phyloP scores from a whole-genome alignment of 176 grass and related monocot genomes.

The Aechmea fasciata region DNA sequence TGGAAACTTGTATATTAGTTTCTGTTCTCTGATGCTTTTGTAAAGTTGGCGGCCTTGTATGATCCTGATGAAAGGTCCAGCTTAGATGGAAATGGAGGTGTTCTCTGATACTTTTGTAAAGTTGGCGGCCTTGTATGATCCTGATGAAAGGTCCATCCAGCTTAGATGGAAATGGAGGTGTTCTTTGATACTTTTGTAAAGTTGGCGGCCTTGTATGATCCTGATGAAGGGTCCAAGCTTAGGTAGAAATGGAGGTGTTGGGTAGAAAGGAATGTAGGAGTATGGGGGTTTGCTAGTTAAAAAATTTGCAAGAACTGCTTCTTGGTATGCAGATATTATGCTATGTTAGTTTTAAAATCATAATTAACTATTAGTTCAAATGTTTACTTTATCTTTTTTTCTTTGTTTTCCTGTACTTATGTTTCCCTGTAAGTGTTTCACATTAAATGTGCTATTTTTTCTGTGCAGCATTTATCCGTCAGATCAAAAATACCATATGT shows the following conservation, averaged over 20 bases:
- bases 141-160: background rate
- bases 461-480: constrained; percentile 40
- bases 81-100: background rate
- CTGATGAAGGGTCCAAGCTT: background rate
- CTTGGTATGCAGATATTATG: background rate
- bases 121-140: background rate
- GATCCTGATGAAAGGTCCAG: background rate
- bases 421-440: too few species aligned
- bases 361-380: too few species aligned
- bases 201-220: background rate
- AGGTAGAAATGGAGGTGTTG: background rate
- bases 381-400: too few species aligned
- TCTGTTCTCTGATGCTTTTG: background rate
- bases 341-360: background rate
- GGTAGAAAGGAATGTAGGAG: background rate
- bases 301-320: background rate
- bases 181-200: background rate
- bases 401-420: too few species aligned
- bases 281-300: background rate
- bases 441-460: background rate
- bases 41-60: background rate
- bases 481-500: constrained; percentile 46
- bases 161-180: background rate
- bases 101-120: background rate
- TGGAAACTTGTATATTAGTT: too few species aligned